These are phyloP conservation scores for Tillandsia fasciculata DNA, from an alignment of 176 grass and related monocot species.

Conservation along the genomic window DNA sequence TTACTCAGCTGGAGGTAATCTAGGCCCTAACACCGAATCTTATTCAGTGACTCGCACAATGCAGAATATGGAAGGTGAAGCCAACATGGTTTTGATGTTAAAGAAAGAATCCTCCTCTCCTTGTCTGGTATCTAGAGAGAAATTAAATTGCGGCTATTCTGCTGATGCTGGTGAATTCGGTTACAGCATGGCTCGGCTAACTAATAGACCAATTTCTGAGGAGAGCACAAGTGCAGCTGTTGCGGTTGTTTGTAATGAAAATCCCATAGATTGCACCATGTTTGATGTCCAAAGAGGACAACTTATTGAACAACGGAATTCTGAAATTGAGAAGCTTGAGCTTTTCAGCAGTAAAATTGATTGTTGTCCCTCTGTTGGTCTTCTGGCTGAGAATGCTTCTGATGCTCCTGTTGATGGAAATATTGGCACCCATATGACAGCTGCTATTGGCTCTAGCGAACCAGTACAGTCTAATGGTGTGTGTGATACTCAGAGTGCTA, in stretches of 20 bases:
- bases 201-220: conserved; percentile 34
- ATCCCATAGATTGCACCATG: conserved; percentile 23
- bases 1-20: conserved; percentile 15
- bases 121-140: conserved; percentile 19
- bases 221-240: conserved; percentile 43
- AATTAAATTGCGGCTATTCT: conserved; percentile 7
- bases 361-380: conserved; percentile 9
- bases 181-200: conserved; percentile 21
- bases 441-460: conserved; percentile 9
- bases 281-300: conserved; percentile 27
- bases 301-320: conserved; percentile 28
- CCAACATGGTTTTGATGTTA: neutral
- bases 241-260: conserved; percentile 26
- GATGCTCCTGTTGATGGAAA: conserved; percentile 9
- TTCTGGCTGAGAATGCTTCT: conserved; percentile 20
- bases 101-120: neutral
- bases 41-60: conserved; percentile 9
- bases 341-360: conserved; percentile 38
- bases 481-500: neutral
- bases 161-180: conserved; percentile 20
- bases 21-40: conserved; percentile 12
- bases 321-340: conserved; percentile 34
- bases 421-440: neutral
- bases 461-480: neutral
- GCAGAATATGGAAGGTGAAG: conserved; percentile 23